Conservation (phyloP, 2,329 filamentous ascomycete genomes). For the Amesomyces nigricolor region DNA sequence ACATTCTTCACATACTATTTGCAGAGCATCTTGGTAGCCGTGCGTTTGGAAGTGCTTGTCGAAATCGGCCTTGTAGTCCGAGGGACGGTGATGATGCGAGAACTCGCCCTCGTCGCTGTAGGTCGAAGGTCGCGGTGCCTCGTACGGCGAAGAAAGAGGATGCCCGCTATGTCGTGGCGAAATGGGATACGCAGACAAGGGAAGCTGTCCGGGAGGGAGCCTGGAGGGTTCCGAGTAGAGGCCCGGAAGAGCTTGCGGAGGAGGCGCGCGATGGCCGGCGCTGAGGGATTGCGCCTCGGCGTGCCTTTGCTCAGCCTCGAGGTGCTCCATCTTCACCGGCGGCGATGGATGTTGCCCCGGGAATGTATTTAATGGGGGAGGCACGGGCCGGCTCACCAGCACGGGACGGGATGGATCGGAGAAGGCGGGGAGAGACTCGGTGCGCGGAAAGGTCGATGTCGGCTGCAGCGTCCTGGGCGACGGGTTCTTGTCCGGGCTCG, state of each 20-base stretch:
- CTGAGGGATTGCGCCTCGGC: conserved; percentile 36
- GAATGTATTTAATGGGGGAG: conserved; percentile 38
- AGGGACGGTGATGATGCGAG: conserved; percentile 23
- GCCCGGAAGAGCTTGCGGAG: conserved; percentile 33
- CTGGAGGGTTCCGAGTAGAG: conserved; percentile 39
- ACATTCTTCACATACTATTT: conserved; percentile 38
- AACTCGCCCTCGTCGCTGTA: conserved; percentile 44
- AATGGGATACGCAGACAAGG: conserved; percentile 45
- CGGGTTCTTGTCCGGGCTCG: conserved; percentile 37
- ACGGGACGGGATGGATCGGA: conserved; percentile 35
- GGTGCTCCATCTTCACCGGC: conserved; percentile 37
- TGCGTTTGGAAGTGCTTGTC: conserved; percentile 48
- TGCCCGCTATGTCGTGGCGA: conserved; percentile 46
- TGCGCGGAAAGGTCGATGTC: conserved; percentile 35
- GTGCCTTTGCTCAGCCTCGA: conserved; percentile 35
- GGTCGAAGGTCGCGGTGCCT: conserved; percentile 38
- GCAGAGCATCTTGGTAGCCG: conserved; percentile 48
- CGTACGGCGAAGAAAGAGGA: conserved; percentile 41
- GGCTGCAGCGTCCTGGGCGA: conserved; percentile 41
- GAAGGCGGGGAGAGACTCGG: conserved; percentile 40
- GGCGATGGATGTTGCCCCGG: conserved; percentile 38
- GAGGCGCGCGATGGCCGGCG: conserved; percentile 30
- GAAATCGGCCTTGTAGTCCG: conserved; percentile 41
- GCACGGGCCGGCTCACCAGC: conserved; percentile 34
- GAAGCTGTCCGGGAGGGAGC: conserved; percentile 43